A percentile compares a stretch with the other conserved stretches of the same genome.
These are phyloP conservation scores for Pestalotiopsis fici DNA, from an alignment of 2,329 filamentous ascomycete genomes.

Conservation along the genomic window DNA sequence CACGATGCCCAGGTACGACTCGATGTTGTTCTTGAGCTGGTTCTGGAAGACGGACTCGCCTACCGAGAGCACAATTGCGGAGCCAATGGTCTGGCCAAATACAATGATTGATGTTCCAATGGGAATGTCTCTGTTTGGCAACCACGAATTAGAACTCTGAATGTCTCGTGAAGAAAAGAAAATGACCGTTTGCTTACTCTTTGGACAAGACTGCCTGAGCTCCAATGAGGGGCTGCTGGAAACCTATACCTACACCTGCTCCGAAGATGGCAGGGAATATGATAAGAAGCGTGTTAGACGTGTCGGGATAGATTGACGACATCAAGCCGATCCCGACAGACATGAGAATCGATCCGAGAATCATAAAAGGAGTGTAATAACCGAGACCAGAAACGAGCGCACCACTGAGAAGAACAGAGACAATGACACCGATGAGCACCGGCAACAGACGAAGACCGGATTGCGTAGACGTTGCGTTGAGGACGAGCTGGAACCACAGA, in stretches of 20 bases:
- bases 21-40: slow-evolving; percentile 6
- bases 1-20: slow-evolving; percentile 7
- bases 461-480: slow-evolving; percentile 51
- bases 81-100: slow-evolving; percentile 4
- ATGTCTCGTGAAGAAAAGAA: background rate
- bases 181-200: background rate
- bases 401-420: slow-evolving; percentile 47
- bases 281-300: slow-evolving; percentile 25
- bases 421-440: slow-evolving; percentile 50
- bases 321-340: slow-evolving; percentile 41
- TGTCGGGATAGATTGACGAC: slow-evolving; percentile 37
- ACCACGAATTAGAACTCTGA: background rate
- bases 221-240: slow-evolving; percentile 26
- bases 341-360: slow-evolving; percentile 33
- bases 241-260: slow-evolving; percentile 36
- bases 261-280: slow-evolving; percentile 45
- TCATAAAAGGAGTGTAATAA: slow-evolving; percentile 42
- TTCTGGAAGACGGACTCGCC: slow-evolving; percentile 3
- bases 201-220: background rate
- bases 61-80: background rate
- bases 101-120: background rate
- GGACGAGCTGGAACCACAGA: slow-evolving; percentile 55
- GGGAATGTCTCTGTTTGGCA: background rate
- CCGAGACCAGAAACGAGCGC: slow-evolving; percentile 33
- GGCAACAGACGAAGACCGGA: slow-evolving; percentile 58